Conservation (phyloP, 129 eudicot genomes). For the Saposhnikovia divaricata region DNA sequence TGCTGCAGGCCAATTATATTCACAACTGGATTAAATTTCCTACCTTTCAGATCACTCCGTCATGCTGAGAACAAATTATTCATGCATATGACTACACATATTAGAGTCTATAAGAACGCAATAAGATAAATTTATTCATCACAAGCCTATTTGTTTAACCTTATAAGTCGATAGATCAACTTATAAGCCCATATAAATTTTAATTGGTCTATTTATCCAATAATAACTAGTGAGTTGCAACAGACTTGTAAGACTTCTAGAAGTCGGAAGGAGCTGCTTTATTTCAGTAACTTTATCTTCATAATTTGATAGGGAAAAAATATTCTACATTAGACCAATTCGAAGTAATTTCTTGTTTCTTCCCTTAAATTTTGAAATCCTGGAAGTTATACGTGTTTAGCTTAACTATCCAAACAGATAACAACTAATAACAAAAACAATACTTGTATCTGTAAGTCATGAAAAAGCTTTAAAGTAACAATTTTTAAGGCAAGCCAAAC, state of each 20-base stretch:
- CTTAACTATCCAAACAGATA: neutral
- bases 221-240: neutral
- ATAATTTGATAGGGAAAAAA: neutral
- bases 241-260: neutral
- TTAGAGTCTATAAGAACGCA: no score
- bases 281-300: neutral
- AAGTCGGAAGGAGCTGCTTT: neutral
- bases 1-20: neutral
- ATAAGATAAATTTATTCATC: neutral
- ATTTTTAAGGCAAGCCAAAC: no score
- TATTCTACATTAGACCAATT: neutral
- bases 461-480: no score
- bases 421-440: no score
- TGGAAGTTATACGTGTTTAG: neutral
- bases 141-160: neutral
- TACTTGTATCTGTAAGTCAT: neutral
- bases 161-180: neutral
- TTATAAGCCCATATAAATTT: neutral
- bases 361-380: neutral
- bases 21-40: neutral
- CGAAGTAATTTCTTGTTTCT: neutral
- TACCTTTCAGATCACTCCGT: neutral
- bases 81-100: no score
- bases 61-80: neutral
- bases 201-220: neutral